Base-by-base conservation (phyloP, 139 green algal species). In the Zygnema circumcarinatum region DNA sequence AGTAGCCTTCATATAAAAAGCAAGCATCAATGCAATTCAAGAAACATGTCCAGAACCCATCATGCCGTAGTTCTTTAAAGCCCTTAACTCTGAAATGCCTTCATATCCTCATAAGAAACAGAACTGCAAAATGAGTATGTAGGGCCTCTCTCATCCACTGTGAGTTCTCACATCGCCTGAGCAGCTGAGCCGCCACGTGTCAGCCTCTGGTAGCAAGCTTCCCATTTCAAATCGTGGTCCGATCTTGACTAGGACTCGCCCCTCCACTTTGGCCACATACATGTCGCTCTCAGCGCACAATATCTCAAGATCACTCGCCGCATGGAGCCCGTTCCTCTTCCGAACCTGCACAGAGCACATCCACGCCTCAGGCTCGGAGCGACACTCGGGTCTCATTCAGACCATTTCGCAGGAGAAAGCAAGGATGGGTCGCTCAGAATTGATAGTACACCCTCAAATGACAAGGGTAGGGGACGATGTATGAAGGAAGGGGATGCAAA, bases 271-370 rank as follows among this genome's bases (percentile, higher is more conserved):
- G 56, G 85, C 85, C 3, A 90, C 41, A 74, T 90, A 90, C 21
- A 68, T 36, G 81, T 90, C 83, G 33, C 21, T 41, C 25, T 90
- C 85, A 41, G 85, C 85, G 22, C 31, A 36, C 41, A 90, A 21
- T 25, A 86, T 84, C 21, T 78, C 0, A 41, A 85, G 36, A 0
- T n/a, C 25, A 29, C 21, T 74, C 69, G n/a, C 31, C 25, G 74
- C 53, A 40, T 87, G 68, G 29, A 92, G 39, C 21, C 88, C 25
- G 32, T 38, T 79, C 21, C 25, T 53, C 75, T 93, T 95, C 76
- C 95, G 93, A 73, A 53, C 74, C 42, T 81, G 47, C 7, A n/a
- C n/a, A n/a, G n/a, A n/a, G n/a, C n/a, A n/a, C n/a, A n/a, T n/a
- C n/a, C n/a, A n/a, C n/a, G n/a, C n/a, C n/a, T n/a, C n/a, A n/a